A percentile compares a stretch with the other conserved stretches of the same genome.
phyloP scores from a whole-genome alignment of 805 yeast species.

The Zygoascus ofunaensis region DNA sequence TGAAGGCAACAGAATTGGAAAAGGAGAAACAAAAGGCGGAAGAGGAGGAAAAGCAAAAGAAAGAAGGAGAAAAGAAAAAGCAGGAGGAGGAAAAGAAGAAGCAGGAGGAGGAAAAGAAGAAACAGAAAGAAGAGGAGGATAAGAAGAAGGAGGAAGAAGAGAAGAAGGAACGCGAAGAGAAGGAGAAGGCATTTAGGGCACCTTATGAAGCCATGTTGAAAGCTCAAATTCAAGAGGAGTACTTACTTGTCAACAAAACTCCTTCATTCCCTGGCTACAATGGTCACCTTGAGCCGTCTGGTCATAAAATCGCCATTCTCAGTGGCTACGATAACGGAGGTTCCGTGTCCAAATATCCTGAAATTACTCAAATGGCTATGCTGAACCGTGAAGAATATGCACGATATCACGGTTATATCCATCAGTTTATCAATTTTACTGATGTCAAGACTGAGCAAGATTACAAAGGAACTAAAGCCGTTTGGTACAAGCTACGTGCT shows the following conservation, averaged over 20 bases:
- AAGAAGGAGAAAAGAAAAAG: not conserved
- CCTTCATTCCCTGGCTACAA: not conserved
- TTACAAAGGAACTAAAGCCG: conserved; percentile 13
- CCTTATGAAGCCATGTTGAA: not conserved
- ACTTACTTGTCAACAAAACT: not conserved
- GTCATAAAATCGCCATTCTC: not conserved
- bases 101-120: not conserved
- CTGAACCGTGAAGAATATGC: conserved; percentile 26
- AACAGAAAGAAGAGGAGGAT: not conserved
- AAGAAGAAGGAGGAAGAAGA: not conserved
- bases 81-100: not conserved
- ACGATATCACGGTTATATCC: conserved; percentile 25
- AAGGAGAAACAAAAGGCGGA: not conserved
- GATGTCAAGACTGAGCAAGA: conserved; percentile 11
- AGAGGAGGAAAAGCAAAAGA: not conserved
- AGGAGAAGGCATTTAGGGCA: not conserved
- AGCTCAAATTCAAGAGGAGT: not conserved
- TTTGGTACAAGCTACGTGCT: conserved; percentile 30
- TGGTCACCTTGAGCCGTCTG: not conserved
- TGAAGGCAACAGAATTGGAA: not conserved
- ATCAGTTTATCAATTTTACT: conserved; percentile 22
- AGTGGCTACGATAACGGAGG: not conserved
- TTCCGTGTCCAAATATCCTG: not conserved
- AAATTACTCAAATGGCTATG: conserved; percentile 1
- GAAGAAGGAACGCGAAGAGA: not conserved